These are phyloP conservation scores for Sarocladium kiliense DNA, from an alignment of 2,329 filamentous ascomycete genomes.

Conservation along the genomic window DNA sequence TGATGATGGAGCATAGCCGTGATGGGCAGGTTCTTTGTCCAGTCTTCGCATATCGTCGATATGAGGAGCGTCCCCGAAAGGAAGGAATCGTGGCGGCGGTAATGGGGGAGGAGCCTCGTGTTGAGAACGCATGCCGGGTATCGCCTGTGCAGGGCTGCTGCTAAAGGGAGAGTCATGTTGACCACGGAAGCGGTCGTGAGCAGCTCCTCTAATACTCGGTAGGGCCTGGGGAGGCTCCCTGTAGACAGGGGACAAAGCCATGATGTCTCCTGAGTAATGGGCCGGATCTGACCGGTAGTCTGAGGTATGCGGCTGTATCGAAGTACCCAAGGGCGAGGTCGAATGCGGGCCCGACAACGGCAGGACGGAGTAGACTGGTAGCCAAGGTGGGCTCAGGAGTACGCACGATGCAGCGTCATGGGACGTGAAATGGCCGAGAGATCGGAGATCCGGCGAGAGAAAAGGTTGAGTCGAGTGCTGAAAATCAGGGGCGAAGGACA, in stretches of 20 bases:
- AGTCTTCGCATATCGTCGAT: conserved; percentile 24
- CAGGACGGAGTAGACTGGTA: background rate
- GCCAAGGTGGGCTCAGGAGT: conserved; percentile 1
- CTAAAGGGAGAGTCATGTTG: conserved; percentile 27
- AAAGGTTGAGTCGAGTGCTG: background rate
- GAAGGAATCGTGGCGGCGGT: conserved; percentile 37
- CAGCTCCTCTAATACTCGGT: conserved; percentile 31
- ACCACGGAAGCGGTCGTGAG: conserved; percentile 21
- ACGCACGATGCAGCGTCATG: conserved; percentile 3
- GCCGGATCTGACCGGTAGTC: background rate
- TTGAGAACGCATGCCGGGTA: conserved; percentile 31
- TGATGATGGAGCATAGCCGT: conserved; percentile 1
- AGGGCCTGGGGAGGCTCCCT: conserved; percentile 28
- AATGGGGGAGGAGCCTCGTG: conserved; percentile 37
- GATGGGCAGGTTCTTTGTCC: conserved; percentile 21
- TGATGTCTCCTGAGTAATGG: conserved; percentile 14
- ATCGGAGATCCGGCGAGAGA: background rate
- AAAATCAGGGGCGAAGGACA: background rate
- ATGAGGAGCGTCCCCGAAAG: conserved; percentile 26
- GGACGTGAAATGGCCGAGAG: background rate
- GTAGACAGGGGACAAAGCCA: conserved; percentile 32
- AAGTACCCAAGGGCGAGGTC: background rate
- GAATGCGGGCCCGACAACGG: background rate
- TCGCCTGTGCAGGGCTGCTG: conserved; percentile 34
- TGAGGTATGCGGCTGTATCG: background rate